Conservation (phyloP, 176 grass and related monocot species). For the Dendrocalamus sinicus region DNA sequence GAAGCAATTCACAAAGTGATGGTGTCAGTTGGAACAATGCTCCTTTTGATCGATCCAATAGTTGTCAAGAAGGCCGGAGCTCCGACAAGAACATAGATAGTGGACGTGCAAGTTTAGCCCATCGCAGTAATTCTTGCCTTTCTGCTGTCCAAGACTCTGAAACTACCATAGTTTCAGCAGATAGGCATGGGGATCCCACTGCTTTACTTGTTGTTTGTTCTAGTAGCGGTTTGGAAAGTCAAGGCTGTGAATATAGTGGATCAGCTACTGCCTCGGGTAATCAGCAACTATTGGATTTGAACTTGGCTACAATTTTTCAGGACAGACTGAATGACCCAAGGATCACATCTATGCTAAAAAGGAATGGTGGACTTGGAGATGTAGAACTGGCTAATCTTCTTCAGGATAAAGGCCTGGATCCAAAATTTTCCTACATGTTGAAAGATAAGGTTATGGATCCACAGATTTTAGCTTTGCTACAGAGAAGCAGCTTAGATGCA, state of each 20-base stretch:
- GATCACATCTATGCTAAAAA: constrained; percentile 97
- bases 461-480: constrained; percentile 84
- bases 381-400: constrained; percentile 91
- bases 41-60: constrained; percentile 86
- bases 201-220: constrained; percentile 68
- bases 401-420: constrained; percentile 95
- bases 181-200: constrained; percentile 61
- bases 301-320: constrained; percentile 84
- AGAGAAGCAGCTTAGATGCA: constrained; percentile 97
- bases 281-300: constrained; percentile 81
- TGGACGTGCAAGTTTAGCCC: constrained; percentile 73
- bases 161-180: constrained; percentile 49
- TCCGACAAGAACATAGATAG: constrained; percentile 82
- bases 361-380: constrained; percentile 78
- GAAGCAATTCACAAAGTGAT: constrained; percentile 74
- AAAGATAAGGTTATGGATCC: constrained; percentile 98
- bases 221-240: constrained; percentile 76
- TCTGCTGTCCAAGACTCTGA: constrained; percentile 90
- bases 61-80: constrained; percentile 89
- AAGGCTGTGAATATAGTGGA: constrained; percentile 73
- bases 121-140: constrained; percentile 89
- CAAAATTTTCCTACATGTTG: constrained; percentile 99
- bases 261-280: constrained; percentile 64
- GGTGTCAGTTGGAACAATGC: constrained; percentile 64
- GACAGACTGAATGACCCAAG: constrained; percentile 92